phyloP scores from a whole-genome alignment of 1,139 yeast species.

The Taiozyma sp. region DNA sequence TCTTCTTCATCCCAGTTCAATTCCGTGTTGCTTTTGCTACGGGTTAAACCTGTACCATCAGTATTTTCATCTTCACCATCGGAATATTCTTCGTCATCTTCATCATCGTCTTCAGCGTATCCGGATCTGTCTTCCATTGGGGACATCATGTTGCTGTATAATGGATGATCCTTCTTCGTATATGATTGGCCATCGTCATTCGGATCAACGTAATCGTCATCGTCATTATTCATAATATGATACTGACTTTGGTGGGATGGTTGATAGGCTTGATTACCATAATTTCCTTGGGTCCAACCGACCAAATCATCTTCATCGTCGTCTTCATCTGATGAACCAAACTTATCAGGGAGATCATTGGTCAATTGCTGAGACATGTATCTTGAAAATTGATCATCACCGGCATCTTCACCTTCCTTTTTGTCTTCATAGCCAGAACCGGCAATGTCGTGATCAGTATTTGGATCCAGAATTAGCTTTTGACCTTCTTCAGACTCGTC shows the following conservation, averaged over 20 bases:
- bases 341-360: constrained; percentile 53
- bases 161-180: constrained; percentile 53
- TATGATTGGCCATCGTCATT: constrained; percentile 79
- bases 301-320: constrained; percentile 44
- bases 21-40: constrained; percentile 38
- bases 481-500: constrained; percentile 52
- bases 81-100: constrained; percentile 14
- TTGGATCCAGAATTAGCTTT: constrained; percentile 32
- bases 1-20: constrained; percentile 35
- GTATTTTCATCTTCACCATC: constrained; percentile 19
- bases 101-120: constrained; percentile 14
- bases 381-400: constrained; percentile 57
- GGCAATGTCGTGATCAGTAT: constrained; percentile 32
- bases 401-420: constrained; percentile 23
- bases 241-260: constrained; percentile 8
- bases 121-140: constrained; percentile 23
- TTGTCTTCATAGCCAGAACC: constrained; percentile 17
- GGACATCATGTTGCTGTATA: constrained; percentile 36
- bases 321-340: constrained; percentile 46
- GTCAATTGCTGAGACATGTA: constrained; percentile 83
- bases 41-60: constrained; percentile 29
- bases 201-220: constrained; percentile 72
- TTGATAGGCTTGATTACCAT: constrained; percentile 5
- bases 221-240: constrained; percentile 33
- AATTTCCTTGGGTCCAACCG: constrained; percentile 11